phyloP scores from a whole-genome alignment of 2,329 filamentous ascomycete species.

The Aspergillus glaucus region DNA sequence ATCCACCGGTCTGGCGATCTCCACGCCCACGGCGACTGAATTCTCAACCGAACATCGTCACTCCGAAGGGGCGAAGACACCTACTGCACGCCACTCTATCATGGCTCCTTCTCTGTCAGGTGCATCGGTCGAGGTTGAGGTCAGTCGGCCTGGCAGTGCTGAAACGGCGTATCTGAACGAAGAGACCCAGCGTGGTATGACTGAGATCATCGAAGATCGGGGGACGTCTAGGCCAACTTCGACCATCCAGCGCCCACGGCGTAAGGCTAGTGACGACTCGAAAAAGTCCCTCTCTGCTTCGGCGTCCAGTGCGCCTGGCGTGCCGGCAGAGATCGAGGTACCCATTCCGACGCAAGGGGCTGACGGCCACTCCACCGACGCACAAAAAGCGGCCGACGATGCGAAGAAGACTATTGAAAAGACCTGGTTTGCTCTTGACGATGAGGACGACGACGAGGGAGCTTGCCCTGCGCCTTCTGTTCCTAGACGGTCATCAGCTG shows the following conservation, averaged over 20 bases:
- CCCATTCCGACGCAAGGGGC: slow-evolving; percentile 22
- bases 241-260: slow-evolving; percentile 24
- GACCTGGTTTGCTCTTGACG: background rate
- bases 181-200: background rate
- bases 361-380: slow-evolving; percentile 10
- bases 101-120: slow-evolving; percentile 14
- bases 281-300: slow-evolving; percentile 12
- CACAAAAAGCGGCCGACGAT: slow-evolving; percentile 1
- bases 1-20: slow-evolving; percentile 14
- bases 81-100: slow-evolving; percentile 10
- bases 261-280: slow-evolving; percentile 22
- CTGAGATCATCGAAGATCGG: slow-evolving; percentile 27
- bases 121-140: slow-evolving; percentile 12
- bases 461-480: background rate
- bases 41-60: background rate
- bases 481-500: background rate
- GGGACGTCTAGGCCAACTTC: slow-evolving; percentile 21
- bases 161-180: slow-evolving; percentile 15
- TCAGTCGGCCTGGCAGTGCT: slow-evolving; percentile 15
- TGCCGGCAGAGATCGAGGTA: slow-evolving; percentile 13
- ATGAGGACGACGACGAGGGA: background rate
- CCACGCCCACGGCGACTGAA: slow-evolving; percentile 1
- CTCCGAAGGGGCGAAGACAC: background rate
- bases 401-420: background rate
- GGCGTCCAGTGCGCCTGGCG: slow-evolving; percentile 15